Evolutionary conservation across 192 early-diverging fungal genomes (phyloP).

Genomic region (Backusella tarrabulga): DNA sequence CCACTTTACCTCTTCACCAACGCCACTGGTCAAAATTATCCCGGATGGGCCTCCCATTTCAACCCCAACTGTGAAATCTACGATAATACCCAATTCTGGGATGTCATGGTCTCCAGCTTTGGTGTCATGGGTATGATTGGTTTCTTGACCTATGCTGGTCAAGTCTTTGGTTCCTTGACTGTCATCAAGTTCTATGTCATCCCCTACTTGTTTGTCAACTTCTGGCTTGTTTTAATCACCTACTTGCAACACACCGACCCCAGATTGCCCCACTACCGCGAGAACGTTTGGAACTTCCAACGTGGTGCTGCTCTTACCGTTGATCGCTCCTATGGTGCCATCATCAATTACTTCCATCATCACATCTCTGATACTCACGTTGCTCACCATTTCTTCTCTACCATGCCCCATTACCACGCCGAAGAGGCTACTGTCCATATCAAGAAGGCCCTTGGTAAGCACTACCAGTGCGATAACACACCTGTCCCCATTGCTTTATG

Average conservation of each 20-base stretch:
- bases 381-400: conserved; percentile 95
- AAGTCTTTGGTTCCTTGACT: conserved; percentile 48
- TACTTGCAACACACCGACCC: conserved; percentile 93
- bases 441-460: conserved; percentile 76
- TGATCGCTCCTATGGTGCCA: conserved; percentile 84
- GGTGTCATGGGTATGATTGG: conserved; percentile 53
- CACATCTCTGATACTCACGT: conserved; percentile 90
- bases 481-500: conserved; percentile 68
- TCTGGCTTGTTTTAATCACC: conserved; percentile 94
- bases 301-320: conserved; percentile 86
- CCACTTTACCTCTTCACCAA: conserved; percentile 82
- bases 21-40: conserved; percentile 74
- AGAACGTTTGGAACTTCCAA: conserved; percentile 85
- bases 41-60: conserved; percentile 80
- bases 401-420: conserved; percentile 96
- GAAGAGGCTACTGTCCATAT: conserved; percentile 81
- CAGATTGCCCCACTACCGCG: conserved; percentile 82
- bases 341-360: conserved; percentile 83
- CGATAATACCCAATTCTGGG: conserved; percentile 63
- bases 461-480: conserved; percentile 80
- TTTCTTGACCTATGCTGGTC: conserved; percentile 49
- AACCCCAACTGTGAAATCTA: conserved; percentile 80
- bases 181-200: conserved; percentile 85
- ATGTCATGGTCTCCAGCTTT: conserved; percentile 75
- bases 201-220: conserved; percentile 90